Evolutionary conservation across 352 stramenopile species (phyloP).

Genomic region (Pythium dissimile): DNA sequence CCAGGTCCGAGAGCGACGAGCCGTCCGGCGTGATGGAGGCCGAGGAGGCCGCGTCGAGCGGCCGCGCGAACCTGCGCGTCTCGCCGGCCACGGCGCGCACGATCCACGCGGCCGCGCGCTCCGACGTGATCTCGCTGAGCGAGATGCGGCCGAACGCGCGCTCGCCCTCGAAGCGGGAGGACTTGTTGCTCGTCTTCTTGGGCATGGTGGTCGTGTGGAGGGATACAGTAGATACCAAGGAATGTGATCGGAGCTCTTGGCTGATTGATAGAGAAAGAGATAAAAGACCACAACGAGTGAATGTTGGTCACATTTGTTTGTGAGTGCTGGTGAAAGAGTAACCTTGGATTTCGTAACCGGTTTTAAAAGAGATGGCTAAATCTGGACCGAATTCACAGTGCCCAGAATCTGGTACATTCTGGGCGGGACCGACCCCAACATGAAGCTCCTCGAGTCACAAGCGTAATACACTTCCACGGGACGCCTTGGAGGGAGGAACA

Average conservation of each 20-base stretch:
- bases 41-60: background rate
- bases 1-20: slow-evolving; percentile 22
- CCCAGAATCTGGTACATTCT: no score
- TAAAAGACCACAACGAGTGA: slow-evolving; percentile 9
- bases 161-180: slow-evolving; percentile 20
- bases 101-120: slow-evolving; percentile 46
- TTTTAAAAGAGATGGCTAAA: background rate
- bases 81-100: slow-evolving; percentile 60
- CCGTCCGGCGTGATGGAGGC: background rate
- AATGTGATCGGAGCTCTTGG: no score
- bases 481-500: no score
- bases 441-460: no score
- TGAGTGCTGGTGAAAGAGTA: background rate
- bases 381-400: no score
- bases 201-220: background rate
- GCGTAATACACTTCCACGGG: no score
- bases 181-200: slow-evolving; percentile 25
- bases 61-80: slow-evolving; percentile 41
- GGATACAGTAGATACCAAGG: no score
- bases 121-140: slow-evolving; percentile 49
- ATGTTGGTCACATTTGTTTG: slow-evolving; percentile 12
- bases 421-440: no score
- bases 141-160: slow-evolving; percentile 59
- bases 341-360: background rate
- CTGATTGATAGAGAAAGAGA: background rate